A percentile compares a stretch with the other conserved stretches of the same genome.
phyloP scores from a whole-genome alignment of 2,329 filamentous ascomycete genomes.

The Cadophora sp. region DNA sequence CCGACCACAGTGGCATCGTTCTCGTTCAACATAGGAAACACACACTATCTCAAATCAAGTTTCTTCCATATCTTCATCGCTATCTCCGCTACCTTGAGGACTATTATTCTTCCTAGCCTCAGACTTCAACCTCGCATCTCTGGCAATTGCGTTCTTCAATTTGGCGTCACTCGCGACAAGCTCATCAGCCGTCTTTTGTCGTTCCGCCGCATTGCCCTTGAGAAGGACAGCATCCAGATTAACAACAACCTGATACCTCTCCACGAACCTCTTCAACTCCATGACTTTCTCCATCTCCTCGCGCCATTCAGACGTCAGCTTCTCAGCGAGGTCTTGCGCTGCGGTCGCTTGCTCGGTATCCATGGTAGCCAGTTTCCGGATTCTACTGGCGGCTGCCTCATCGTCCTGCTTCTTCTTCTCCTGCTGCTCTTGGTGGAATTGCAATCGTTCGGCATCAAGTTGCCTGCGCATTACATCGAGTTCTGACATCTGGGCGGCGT shows the following conservation, averaged over 20 bases:
- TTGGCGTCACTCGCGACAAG: slow-evolving; percentile 8
- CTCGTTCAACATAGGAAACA: background rate
- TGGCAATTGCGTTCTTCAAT: background rate
- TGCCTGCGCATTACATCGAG: background rate
- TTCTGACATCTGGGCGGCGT: background rate
- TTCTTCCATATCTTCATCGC: slow-evolving; percentile 4
- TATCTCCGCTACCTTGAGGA: background rate
- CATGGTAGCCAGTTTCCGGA: background rate
- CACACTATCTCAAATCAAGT: background rate
- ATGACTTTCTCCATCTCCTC: slow-evolving; percentile 15
- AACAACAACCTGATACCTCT: slow-evolving; percentile 9
- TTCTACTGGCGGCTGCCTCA: background rate
- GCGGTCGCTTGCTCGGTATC: slow-evolving; percentile 11
- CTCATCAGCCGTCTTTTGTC: slow-evolving; percentile 10
- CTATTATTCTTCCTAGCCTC: background rate
- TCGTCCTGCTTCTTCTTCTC: background rate
- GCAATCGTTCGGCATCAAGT: background rate
- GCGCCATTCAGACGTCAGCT: slow-evolving; percentile 15
- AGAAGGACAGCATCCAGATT: slow-evolving; percentile 16
- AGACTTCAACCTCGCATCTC: background rate
- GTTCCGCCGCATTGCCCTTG: background rate
- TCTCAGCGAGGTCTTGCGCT: slow-evolving; percentile 10
- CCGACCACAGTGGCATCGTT: background rate
- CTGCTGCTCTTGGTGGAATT: background rate
- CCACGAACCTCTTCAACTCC: slow-evolving; percentile 7